These are phyloP conservation scores for Arabidopsis hybrid DNA, from an alignment of 441 rosid species.

Conservation along the genomic window DNA sequence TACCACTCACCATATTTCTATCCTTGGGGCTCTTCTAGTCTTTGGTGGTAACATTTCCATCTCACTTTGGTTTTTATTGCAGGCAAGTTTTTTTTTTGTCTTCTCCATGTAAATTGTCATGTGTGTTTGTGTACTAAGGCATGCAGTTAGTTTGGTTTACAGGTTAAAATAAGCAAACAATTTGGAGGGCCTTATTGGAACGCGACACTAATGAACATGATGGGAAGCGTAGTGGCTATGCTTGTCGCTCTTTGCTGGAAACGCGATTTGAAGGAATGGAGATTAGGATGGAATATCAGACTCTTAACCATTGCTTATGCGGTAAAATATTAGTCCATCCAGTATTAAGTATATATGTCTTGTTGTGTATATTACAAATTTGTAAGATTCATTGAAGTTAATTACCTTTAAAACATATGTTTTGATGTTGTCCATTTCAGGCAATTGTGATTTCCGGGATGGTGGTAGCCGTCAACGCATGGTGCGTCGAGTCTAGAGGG, in stretches of 20 bases:
- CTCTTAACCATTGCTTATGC: conserved; percentile 39
- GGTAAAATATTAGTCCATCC: conserved; percentile 15
- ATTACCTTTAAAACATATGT: not conserved
- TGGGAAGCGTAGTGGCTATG: conserved; percentile 42
- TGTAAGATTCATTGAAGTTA: not conserved
- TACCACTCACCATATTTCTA: conserved; percentile 23
- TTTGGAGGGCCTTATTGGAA: conserved; percentile 42
- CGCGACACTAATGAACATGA: conserved; percentile 41
- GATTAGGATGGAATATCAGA: conserved; percentile 44
- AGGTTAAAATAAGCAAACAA: conserved; percentile 52
- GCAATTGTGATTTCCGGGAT: conserved; percentile 45
- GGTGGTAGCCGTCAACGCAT: conserved; percentile 41
- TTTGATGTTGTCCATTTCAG: conserved; percentile 16
- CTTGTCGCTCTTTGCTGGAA: conserved; percentile 35
- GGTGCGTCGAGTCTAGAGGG: conserved; percentile 51
- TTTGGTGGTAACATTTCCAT: conserved; percentile 51
- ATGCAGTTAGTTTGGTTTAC: not conserved
- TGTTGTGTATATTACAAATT: conserved; percentile 4
- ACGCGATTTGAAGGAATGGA: conserved; percentile 27
- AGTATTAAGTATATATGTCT: not conserved
- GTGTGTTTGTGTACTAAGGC: not conserved
- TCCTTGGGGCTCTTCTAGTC: conserved; percentile 52
- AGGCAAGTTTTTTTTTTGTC: conserved; percentile 44
- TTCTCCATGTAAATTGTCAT: conserved; percentile 2
- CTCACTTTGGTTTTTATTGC: conserved; percentile 59